A percentile compares a stretch with the other conserved stretches of the same genome.
Conservation (phyloP, 352 stramenopile genomes). For the Globisporangium nagaii region DNA sequence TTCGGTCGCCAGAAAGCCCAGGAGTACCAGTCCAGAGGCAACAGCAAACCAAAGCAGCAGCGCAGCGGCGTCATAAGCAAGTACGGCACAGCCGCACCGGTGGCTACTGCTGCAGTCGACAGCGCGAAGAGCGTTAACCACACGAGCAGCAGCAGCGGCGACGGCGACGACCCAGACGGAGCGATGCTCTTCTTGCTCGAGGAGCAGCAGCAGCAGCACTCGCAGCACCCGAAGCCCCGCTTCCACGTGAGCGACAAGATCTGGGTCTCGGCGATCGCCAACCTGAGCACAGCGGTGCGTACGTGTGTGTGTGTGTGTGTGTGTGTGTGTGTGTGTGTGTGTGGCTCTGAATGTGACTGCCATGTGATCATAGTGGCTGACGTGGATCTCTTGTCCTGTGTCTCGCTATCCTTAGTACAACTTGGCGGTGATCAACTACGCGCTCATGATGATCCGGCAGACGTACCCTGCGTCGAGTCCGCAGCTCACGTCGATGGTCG, state of each 20-base stretch:
- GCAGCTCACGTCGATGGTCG: slow-evolving; percentile 54
- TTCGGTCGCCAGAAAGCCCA: background rate
- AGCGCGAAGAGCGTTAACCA: no score
- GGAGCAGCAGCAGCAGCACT: background rate
- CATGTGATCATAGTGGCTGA: no score
- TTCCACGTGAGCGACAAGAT: slow-evolving; percentile 34
- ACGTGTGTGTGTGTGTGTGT: background rate
- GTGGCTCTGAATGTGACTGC: no score
- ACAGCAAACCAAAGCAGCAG: background rate
- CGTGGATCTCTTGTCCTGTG: no score
- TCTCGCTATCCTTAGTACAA: slow-evolving; percentile 7
- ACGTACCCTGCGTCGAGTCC: slow-evolving; percentile 48
- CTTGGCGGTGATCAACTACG: slow-evolving; percentile 16
- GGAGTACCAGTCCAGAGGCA: background rate
- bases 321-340: no score
- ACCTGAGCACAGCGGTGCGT: slow-evolving; percentile 73
- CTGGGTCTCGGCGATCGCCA: slow-evolving; percentile 70
- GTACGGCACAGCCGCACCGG: slow-evolving; percentile 1
- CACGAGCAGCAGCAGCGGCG: background rate
- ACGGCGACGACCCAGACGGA: background rate
- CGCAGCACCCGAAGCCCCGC: background rate
- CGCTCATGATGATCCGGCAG: slow-evolving; percentile 24
- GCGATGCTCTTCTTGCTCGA: slow-evolving; percentile 3
- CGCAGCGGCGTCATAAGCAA: background rate
- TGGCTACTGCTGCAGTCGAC: background rate